Conservation (phyloP, 163 green algal genomes). For the Coccomyxa subellipsoidea region DNA sequence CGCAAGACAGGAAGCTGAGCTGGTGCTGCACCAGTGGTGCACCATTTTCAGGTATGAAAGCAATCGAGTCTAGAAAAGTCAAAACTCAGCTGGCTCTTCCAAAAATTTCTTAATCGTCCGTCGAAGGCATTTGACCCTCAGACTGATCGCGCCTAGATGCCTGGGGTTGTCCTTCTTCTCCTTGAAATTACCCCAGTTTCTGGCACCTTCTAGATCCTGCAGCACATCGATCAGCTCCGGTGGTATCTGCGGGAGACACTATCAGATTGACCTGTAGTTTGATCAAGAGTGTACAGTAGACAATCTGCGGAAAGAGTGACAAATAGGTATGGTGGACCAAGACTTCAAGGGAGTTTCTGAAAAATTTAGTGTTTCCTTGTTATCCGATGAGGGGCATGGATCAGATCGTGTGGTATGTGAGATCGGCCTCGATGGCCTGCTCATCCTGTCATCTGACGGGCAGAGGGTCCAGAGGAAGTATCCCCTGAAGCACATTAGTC, state of each 20-base stretch:
- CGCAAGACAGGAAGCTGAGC: not conserved
- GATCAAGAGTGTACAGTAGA: too few relatives aligned
- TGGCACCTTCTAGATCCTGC: not conserved
- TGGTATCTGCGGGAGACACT: not conserved
- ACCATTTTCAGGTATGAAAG: too few relatives aligned
- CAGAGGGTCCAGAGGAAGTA: conserved; percentile 62
- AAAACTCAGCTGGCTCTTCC: too few relatives aligned
- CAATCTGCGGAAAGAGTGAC: too few relatives aligned
- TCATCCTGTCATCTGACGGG: conserved; percentile 53
- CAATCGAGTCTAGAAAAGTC: too few relatives aligned
- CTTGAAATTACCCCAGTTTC: not conserved
- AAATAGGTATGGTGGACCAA: not conserved
- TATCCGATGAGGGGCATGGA: conserved; percentile 24
- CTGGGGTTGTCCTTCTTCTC: not conserved
- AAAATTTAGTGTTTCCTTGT: conserved; percentile 55
- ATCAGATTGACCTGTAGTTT: not conserved
- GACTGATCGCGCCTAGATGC: too few relatives aligned
- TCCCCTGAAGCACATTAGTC: conserved; percentile 70
- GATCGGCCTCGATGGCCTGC: conserved; percentile 79
- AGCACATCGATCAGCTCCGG: not conserved
- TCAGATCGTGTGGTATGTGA: conserved; percentile 24
- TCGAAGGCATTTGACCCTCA: too few relatives aligned
- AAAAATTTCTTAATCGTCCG: too few relatives aligned
- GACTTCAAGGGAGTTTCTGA: conserved; percentile 44
- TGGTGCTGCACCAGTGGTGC: too few relatives aligned